Evolutionary conservation across 2,329 filamentous ascomycete genomes (phyloP).

Genomic region (Rosellinia necatrix): DNA sequence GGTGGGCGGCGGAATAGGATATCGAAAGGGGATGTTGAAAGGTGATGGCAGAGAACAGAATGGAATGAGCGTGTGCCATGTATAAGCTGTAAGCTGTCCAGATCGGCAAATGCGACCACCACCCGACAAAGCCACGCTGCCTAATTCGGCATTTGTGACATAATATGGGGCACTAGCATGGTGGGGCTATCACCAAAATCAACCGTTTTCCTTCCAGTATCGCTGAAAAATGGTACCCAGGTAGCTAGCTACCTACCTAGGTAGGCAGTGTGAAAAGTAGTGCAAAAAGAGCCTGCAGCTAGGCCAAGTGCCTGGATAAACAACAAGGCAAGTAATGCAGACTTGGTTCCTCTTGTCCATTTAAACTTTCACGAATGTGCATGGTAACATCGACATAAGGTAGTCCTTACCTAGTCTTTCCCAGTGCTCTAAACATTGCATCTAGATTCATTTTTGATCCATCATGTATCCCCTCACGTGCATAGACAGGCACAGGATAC

Average conservation of each 20-base stretch:
- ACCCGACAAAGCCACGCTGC: constrained; percentile 26
- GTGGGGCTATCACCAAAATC: neutral
- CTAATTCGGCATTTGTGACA: neutral
- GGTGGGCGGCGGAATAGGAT: constrained; percentile 4
- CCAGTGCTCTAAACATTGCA: too few species aligned
- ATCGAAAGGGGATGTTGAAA: neutral
- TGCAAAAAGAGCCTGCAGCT: too few species aligned
- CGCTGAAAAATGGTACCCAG: too few species aligned
- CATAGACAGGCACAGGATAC: constrained; percentile 47
- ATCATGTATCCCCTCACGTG: constrained; percentile 50
- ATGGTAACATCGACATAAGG: too few species aligned
- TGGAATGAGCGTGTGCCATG: neutral
- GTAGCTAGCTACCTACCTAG: too few species aligned
- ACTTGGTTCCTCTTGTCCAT: too few species aligned
- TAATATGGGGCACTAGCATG: neutral
- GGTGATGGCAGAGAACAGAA: neutral
- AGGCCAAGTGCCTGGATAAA: too few species aligned
- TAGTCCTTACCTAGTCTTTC: neutral
- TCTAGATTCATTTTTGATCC: neutral
- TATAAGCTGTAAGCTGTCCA: constrained; percentile 33
- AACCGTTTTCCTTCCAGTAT: too few species aligned
- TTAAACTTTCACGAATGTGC: too few species aligned
- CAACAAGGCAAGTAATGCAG: too few species aligned
- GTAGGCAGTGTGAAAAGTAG: too few species aligned
- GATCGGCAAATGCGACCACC: constrained; percentile 33